These are phyloP conservation scores for Fraxinus nigra DNA, from an alignment of 305 asterid genomes.

Conservation along the genomic window DNA sequence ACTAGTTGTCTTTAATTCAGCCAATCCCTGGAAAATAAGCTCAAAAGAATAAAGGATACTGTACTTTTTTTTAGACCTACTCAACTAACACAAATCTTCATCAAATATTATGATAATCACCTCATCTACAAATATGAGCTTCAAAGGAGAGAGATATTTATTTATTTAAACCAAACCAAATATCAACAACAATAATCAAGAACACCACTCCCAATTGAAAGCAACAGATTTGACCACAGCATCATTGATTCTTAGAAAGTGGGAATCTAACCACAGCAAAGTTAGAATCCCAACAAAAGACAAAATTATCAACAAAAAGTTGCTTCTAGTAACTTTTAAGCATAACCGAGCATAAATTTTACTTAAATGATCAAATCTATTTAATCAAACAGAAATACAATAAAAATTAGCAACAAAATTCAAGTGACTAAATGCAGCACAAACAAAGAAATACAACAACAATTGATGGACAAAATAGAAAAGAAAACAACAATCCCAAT, in stretches of 20 bases:
- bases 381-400: not conserved
- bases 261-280: not conserved
- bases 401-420: not conserved
- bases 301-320: not conserved
- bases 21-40: not conserved
- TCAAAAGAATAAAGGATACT: not conserved
- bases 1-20: not conserved
- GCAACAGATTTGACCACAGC: not conserved
- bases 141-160: not conserved
- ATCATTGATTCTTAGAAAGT: not conserved
- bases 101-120: not conserved
- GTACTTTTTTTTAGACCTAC: not conserved
- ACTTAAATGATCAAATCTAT: too few species aligned
- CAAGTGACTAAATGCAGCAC: not conserved
- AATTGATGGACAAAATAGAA: not conserved
- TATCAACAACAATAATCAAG: not conserved
- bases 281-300: not conserved
- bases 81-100: not conserved
- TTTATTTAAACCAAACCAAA: not conserved
- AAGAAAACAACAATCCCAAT: not conserved
- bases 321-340: not conserved
- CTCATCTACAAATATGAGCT: not conserved
- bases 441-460: not conserved
- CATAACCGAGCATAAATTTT: not conserved
- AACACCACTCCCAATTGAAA: not conserved